phyloP scores from a whole-genome alignment of 2,329 filamentous ascomycete genomes.

The Pestalotiopsis sp. region DNA sequence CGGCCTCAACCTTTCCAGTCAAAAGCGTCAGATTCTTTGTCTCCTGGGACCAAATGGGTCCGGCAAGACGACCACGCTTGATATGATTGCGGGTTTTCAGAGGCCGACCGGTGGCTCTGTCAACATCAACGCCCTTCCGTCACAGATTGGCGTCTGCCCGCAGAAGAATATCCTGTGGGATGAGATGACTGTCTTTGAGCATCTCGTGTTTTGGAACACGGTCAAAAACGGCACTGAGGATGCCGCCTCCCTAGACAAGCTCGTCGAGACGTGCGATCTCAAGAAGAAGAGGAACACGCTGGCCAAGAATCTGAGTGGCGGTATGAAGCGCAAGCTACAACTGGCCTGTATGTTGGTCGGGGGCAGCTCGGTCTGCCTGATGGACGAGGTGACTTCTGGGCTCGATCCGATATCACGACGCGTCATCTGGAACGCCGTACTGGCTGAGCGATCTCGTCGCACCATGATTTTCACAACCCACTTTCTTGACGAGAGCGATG shows the following conservation, averaged over 20 bases:
- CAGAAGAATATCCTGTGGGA: constrained; percentile 81
- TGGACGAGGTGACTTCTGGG: constrained; percentile 76
- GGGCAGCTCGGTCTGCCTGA: constrained; percentile 70
- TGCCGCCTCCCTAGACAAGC: constrained; percentile 48
- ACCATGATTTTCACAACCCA: constrained; percentile 30
- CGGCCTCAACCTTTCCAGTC: constrained; percentile 59
- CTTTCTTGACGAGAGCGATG: constrained; percentile 32
- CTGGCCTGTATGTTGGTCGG: constrained; percentile 80
- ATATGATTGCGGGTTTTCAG: constrained; percentile 67
- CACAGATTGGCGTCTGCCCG: constrained; percentile 65
- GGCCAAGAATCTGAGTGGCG: constrained; percentile 70
- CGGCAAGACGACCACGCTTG: constrained; percentile 71
- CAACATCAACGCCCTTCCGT: constrained; percentile 52
- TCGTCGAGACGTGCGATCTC: constrained; percentile 68
- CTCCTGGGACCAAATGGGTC: constrained; percentile 71
- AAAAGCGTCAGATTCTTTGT: constrained; percentile 64
- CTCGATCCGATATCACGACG: constrained; percentile 69
- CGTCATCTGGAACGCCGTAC: constrained; percentile 31
- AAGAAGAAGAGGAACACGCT: constrained; percentile 62
- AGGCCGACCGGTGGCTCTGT: constrained; percentile 63
- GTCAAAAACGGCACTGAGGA: constrained; percentile 59
- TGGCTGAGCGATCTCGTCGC: constrained; percentile 25
- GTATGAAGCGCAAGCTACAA: constrained; percentile 77
- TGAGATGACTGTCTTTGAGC: constrained; percentile 70
- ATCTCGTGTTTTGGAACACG: constrained; percentile 70